Evolutionary conservation across 805 yeast species (phyloP), one percentile per base, ranked within the genome.

Genomic region (Candida parachauliodes): DNA sequence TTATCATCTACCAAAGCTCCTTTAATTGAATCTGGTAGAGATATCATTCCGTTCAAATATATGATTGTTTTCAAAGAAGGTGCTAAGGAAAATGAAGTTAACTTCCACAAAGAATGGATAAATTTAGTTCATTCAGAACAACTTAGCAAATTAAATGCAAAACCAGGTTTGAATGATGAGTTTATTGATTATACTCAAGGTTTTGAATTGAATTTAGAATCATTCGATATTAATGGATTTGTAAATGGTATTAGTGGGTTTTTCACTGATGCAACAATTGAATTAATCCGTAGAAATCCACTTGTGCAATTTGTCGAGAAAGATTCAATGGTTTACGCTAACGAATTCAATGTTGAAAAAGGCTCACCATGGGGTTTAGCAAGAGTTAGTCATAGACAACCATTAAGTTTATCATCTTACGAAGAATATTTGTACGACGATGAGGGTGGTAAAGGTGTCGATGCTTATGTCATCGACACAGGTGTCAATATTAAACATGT

Each of bases 331-430:
- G 95, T 87, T 38, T 65, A 70, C 44, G 77, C 88, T 20, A 68
- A 65, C 36, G 81, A 78, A 49, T 72, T 79, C 36, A 76, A 79
- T 44, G 73, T 77, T 43, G 93, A 88, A 67, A 74, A 76, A 47
- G 88, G 88, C 45, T 89, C 95, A 20, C 95, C 96, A 32, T 88
- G 96, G 96, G 96, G 96, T 52, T 74, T 88, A 46, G 85, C 95
- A 18, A 78, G 96, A 71, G 78, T 88, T 43, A 84, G 95, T 18
- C 95, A 88, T 66, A 77, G 89, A 62, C 76, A 79, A 41, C 72
- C 81, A 12, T 70, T 83, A 54, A 76, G 79, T 46, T 70, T 83
- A 45, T 81, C 81, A 42, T 73, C 81, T 37, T 81, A 80, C 67
- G 81, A 79, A 64, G 81, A 81, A 59, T 87, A 87, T 60, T 54